Base-by-base conservation (phyloP, 352 stramenopile genomes). In the Elongisporangium undulatum region DNA sequence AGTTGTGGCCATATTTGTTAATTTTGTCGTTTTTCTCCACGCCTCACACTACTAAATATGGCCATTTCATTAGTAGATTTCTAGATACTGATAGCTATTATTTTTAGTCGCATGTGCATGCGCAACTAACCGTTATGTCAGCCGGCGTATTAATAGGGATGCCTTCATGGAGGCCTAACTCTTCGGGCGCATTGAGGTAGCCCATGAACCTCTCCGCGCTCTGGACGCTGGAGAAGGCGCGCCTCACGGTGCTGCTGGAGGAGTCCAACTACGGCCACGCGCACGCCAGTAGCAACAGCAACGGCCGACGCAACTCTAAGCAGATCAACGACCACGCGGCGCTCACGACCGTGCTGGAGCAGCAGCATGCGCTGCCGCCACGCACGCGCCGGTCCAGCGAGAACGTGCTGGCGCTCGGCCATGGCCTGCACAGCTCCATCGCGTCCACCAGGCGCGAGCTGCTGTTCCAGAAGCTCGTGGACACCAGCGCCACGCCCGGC, bases 131-230 rank as follows among this genome's bases (percentile, higher is more conserved):
- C 29, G 29, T 41, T 41, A 41, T 41, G 29, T 15, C 26, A 13
- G 29, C 29, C n/a, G n/a, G 29, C 5, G 29, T 41, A 41, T 41
- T 41, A 41, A 41, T 41, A 41, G 29, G 29, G 5, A n/a, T n/a
- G n/a, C n/a, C n/a, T 9, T 6, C 29, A 41, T 41, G 29, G 29
- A 9, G 29, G 3, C 2, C 29, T 41, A 41, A 41, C 9, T 34
- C 24, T 34, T 7, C 24, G 24, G 13, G 9, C 29, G 1, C 29
- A 41, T 41, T 41, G 29, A 41, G 29, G 29, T n/a, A 9, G 29
- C 9, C 29, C 29, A 89, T 89, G 79, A 75, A 89, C 65, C 63
- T 89, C 24, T 24, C 66, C 17, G 62, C 73, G 55, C 71, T 89
- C 17, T 89, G 79, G 79, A 61, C 58, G 8, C 74, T 71, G 21